Percentiles rank a stretch among this genome's conserved stretches.
phyloP scores from a whole-genome alignment of 1,284 basidiomycete genomes.

The Microbotryum violaceum region DNA sequence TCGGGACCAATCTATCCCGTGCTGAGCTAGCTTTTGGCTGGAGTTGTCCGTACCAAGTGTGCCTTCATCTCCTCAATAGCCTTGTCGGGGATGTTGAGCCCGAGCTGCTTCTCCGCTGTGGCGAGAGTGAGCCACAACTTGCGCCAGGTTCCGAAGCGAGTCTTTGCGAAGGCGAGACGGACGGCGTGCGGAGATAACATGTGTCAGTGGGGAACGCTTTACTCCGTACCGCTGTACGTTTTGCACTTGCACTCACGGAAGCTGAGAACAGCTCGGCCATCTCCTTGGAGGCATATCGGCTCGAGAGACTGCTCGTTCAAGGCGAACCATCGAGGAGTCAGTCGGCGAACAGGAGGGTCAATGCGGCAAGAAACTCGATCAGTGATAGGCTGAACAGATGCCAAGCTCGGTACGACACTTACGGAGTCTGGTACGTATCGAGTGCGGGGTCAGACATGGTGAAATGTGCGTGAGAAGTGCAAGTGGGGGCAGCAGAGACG shows the following conservation, averaged over 20 bases:
- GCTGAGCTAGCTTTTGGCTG: not conserved
- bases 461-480: not conserved
- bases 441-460: slow-evolving; percentile 12
- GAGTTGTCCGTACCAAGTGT: slow-evolving; percentile 57
- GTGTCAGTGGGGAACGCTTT: not conserved
- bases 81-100: slow-evolving; percentile 77
- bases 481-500: no score
- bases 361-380: not conserved
- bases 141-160: slow-evolving; percentile 94
- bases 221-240: not conserved
- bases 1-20: no score
- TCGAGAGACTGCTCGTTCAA: slow-evolving; percentile 41
- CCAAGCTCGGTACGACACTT: not conserved
- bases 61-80: slow-evolving; percentile 90
- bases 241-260: slow-evolving; percentile 50
- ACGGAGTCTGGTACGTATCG: slow-evolving; percentile 37
- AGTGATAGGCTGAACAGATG: not conserved
- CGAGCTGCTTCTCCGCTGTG: slow-evolving; percentile 91
- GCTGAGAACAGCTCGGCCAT: slow-evolving; percentile 95
- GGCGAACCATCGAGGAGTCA: no score
- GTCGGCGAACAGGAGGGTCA: not conserved
- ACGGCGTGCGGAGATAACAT: not conserved
- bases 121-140: slow-evolving; percentile 94
- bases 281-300: slow-evolving; percentile 98
- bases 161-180: slow-evolving; percentile 48